Evolutionary conservation across 1,284 basidiomycete species (phyloP), one percentile per base, ranked within the genome.

Genomic region (Agroathelia rolfsii): DNA sequence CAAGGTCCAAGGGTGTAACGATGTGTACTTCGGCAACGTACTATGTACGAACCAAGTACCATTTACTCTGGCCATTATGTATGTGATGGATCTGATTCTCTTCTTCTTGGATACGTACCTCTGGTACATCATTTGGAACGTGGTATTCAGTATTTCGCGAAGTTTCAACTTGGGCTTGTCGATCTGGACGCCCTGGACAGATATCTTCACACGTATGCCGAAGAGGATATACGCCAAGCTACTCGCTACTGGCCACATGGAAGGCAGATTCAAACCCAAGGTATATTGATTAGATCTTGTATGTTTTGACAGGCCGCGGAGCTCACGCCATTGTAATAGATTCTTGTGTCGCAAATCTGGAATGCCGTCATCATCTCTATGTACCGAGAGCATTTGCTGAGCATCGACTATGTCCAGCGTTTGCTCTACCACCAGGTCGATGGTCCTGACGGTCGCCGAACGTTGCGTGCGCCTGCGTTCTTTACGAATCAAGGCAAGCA

Each of bases 81-180:
- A 92, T 61, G 56, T 92, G 56, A 93, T 96, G 90, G 92, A 95
- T 52, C 59, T 95, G 38, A 69, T 86, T 32, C 67, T 95, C 45
- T 96, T 95, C 77, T 96, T 96, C 75, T 64, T 96, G 59, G 92
- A 96, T 64, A 96, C 92, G 26, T 96, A 94, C 67, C 62, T 96
- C 29, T 96, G 92, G 92, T 94, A 86, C 62, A 79, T 86, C 59
- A 93, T 95, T 54, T 96, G 92, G 92, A 77, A 90, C 48, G 90
- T 93, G 38, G 81, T 94, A 45, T 94, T 93, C 69, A 86, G 81
- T 49, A 84, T 96, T 32, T 81, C 74, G 5, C 74, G 90, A 18
- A 88, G 87, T 15, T 96, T 96, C 56, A 67, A 76, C 6, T 70
- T 95, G 30, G 92, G 92, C 11, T 67, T 96, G 45, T 90, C 86